Percentiles rank a stretch among this genome's conserved stretches.
These are phyloP conservation scores for Ceratobasidium theobromae DNA, from an alignment of 1,284 basidiomycete species.

Conservation along the genomic window DNA sequence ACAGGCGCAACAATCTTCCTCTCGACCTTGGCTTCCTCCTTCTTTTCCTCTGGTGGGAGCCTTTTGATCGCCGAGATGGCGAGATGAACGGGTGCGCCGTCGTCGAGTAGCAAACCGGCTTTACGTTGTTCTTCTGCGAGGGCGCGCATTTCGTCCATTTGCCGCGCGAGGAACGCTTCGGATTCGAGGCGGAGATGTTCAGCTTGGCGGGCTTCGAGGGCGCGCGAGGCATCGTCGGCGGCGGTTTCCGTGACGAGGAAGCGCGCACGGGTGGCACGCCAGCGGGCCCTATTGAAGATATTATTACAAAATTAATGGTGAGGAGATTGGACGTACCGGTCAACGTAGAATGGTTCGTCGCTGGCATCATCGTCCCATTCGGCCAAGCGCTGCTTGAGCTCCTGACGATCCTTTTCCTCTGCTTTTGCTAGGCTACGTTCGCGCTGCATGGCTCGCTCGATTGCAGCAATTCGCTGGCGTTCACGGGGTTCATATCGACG, in stretches of 20 bases:
- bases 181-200: conserved; percentile 83
- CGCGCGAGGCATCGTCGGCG: conserved; percentile 78
- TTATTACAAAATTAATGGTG: conserved; percentile 9
- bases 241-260: conserved; percentile 71
- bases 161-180: conserved; percentile 81
- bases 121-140: conserved; percentile 84
- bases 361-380: conserved; percentile 91
- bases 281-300: conserved; percentile 55
- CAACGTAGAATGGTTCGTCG: conserved; percentile 82
- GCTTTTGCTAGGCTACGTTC: conserved; percentile 71
- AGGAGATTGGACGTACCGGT: conserved; percentile 56
- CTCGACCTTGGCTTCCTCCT: conserved; percentile 22
- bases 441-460: conserved; percentile 72
- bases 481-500: conserved; percentile 80
- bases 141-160: conserved; percentile 89
- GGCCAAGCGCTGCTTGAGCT: conserved; percentile 71
- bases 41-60: conserved; percentile 34
- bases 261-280: conserved; percentile 68
- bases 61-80: conserved; percentile 56
- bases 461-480: conserved; percentile 66
- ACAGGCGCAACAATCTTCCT: conserved; percentile 44
- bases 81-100: conserved; percentile 82
- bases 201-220: conserved; percentile 78
- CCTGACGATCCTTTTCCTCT: conserved; percentile 69
- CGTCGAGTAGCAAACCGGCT: conserved; percentile 84